Base-by-base conservation (phyloP, 176 grass and related monocot genomes). In the Phyllostachys edulis region DNA sequence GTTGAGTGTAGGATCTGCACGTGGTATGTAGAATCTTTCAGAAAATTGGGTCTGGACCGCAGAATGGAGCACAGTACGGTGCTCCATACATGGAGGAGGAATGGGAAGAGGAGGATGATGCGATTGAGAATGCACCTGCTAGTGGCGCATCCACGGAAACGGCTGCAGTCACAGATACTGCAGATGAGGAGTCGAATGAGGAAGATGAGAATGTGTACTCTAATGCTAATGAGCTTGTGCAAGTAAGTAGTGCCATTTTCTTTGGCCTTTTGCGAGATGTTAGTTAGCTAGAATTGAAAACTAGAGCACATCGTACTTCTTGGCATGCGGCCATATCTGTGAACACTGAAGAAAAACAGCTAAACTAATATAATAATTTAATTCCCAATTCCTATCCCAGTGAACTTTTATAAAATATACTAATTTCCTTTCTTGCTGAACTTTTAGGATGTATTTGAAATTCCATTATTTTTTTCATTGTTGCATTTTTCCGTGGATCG, bases 1-100 rank as follows among this genome's bases (percentile, higher is more conserved):
- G 45, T 23, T 88, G 23, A 54, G 17, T 69, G n/a, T 62, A 98
- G 96, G 93, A 98, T 87, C 75, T 90, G 54, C 85, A 89, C 50
- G 96, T 98, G 72, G 96, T 98, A 18, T 98, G 96, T 80, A 93
- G 96, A 74, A 93, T 98, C 62, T 98, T 98, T 67, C 91, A 98
- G 85, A 98, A 98, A 69, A 71, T 27, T 40, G 96, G 91, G 15
- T 86, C 89, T 4, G 93, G 96, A 36, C 96, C 93, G 1, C 91
- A 93, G 80, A 98, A 98, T 42, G 96, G 96, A 67, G 96, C 96
- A 14, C 96, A 98, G 27, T 98, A 98, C 18, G 96, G 96, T 59
- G 96, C 96, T 20, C 91, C 96, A 14, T 98, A 90, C 83, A 65
- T 92, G 84, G 96, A 98, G 86, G 96, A 93, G 80, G 96, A 98